A percentile compares a stretch with the other conserved stretches of the same genome.
Evolutionary conservation across 2,329 filamentous ascomycete genomes (phyloP).

Genomic region (Parastagonospora nodorum): DNA sequence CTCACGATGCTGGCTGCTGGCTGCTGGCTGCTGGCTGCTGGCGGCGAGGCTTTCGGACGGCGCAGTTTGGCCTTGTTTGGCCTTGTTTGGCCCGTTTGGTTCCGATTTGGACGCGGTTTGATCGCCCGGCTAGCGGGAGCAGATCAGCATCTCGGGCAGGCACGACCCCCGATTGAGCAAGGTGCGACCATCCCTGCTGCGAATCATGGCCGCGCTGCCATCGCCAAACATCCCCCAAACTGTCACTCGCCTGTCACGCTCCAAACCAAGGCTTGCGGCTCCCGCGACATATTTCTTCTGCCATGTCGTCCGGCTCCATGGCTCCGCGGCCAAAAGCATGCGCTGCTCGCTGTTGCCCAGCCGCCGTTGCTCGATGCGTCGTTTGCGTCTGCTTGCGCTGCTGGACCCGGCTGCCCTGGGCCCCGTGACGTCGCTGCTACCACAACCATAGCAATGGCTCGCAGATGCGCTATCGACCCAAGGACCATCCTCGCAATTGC

Average conservation of each 20-base stretch:
- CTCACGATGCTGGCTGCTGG: no score
- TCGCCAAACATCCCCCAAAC: constrained; percentile 33
- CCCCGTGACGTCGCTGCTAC: no score
- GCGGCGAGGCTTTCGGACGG: constrained; percentile 12
- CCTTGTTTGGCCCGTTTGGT: constrained; percentile 17
- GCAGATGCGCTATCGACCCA: background rate
- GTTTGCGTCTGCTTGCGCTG: no score
- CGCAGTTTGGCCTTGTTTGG: constrained; percentile 6
- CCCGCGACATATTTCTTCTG: background rate
- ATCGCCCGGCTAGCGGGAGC: constrained; percentile 39
- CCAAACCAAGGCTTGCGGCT: background rate
- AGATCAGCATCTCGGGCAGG: constrained; percentile 24
- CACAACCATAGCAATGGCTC: background rate
- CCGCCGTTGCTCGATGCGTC: no score
- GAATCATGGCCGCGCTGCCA: constrained; percentile 29
- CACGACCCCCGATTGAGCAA: constrained; percentile 23
- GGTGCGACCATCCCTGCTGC: constrained; percentile 34
- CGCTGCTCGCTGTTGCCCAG: background rate
- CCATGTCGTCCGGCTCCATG: background rate
- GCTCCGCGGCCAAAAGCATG: no score
- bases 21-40: no score
- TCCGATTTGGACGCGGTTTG: constrained; percentile 27
- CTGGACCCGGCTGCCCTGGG: no score
- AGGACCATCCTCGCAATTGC: constrained; percentile 12
- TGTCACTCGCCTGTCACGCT: constrained; percentile 14